Evolutionary conservation across 306 rosid species (phyloP).

Genomic region (Vigna angularis): DNA sequence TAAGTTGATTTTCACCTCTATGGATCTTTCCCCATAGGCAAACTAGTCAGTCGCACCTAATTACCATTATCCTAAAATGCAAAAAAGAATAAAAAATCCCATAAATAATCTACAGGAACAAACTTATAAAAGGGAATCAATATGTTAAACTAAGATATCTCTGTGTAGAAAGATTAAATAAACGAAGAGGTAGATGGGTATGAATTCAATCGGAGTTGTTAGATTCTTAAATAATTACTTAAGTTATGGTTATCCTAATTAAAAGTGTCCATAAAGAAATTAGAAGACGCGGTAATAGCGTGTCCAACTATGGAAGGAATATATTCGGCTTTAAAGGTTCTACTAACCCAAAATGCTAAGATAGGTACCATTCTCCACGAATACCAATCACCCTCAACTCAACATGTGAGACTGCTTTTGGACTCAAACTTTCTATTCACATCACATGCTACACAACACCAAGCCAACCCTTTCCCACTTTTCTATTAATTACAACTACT

Average conservation of each 20-base stretch:
- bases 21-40: background rate
- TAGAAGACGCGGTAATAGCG: conserved; percentile 34
- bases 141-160: background rate
- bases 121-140: background rate
- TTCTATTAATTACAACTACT: background rate
- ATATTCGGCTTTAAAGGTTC: conserved; percentile 38
- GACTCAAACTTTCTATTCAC: conserved; percentile 36
- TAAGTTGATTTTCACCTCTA: conserved; percentile 14
- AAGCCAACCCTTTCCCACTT: conserved; percentile 10
- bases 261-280: conserved; percentile 17
- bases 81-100: background rate
- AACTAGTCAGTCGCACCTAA: background rate
- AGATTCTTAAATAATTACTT: background rate
- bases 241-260: background rate
- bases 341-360: conserved; percentile 33
- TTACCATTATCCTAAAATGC: conserved; percentile 1
- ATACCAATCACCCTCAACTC: too few relatives aligned
- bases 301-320: conserved; percentile 42
- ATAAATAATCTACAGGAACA: background rate
- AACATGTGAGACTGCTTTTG: conserved; percentile 45
- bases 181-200: background rate
- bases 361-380: conserved; percentile 28
- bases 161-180: background rate
- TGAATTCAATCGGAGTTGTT: background rate
- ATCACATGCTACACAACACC: conserved; percentile 39